These are phyloP conservation scores for Pachysolen tannophilus DNA, from an alignment of 805 yeast species.

Conservation along the genomic window DNA sequence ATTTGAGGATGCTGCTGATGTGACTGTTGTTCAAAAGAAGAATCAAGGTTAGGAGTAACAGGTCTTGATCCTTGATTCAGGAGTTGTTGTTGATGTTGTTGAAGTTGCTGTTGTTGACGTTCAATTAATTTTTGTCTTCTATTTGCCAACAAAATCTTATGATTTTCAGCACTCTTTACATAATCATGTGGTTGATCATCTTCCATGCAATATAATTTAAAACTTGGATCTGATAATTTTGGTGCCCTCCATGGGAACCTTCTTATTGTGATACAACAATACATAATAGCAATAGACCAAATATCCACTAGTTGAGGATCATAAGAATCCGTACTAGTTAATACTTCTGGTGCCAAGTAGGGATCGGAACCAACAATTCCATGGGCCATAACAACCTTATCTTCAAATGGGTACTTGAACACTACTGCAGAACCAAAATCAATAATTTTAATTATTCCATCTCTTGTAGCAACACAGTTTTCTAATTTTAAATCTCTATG, in stretches of 20 bases:
- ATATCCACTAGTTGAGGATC: constrained; percentile 77
- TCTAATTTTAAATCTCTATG: constrained; percentile 80
- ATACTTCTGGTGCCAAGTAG: constrained; percentile 77
- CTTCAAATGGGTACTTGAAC: constrained; percentile 68
- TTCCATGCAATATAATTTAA: constrained; percentile 50
- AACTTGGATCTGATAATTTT: constrained; percentile 59
- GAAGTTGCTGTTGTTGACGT: constrained; percentile 14
- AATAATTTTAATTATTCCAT: constrained; percentile 70
- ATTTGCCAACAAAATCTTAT: constrained; percentile 53
- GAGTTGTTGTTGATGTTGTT: neutral
- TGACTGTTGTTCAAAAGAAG: too few relatives aligned
- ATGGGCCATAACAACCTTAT: constrained; percentile 48
- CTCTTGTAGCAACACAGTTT: constrained; percentile 68
- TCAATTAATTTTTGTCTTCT: constrained; percentile 41
- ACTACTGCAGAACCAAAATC: constrained; percentile 85
- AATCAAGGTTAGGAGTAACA: neutral
- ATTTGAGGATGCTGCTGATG: too few relatives aligned
- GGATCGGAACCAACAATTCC: constrained; percentile 87
- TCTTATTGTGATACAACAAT: constrained; percentile 80
- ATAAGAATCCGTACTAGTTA: constrained; percentile 42
- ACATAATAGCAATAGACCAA: constrained; percentile 80
- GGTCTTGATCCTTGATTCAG: neutral
- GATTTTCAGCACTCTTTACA: constrained; percentile 61
- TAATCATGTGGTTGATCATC: constrained; percentile 79
- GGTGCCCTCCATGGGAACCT: constrained; percentile 89